A percentile compares a stretch with the other conserved stretches of the same genome.
These are phyloP conservation scores for Crucihimalaya himalaica DNA, from an alignment of 345 rosid species.

Conservation along the genomic window DNA sequence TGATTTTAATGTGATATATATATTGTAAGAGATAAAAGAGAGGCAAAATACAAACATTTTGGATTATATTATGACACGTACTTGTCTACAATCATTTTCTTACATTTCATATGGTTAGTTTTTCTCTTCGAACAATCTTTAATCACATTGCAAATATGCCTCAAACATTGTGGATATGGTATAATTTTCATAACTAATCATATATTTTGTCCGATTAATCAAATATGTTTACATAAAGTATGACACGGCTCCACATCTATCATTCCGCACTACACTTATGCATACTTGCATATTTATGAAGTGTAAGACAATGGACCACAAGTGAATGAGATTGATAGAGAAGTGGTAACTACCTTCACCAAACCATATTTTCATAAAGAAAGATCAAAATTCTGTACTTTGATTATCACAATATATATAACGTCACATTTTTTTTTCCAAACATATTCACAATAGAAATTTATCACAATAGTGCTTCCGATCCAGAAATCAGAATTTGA, in stretches of 20 bases:
- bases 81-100: background rate
- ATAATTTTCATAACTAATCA: background rate
- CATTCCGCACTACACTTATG: constrained; percentile 10
- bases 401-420: background rate
- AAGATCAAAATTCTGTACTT: constrained; percentile 2
- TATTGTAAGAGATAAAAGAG: background rate
- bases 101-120: background rate
- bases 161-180: background rate
- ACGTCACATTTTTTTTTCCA: background rate
- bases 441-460: background rate
- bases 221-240: background rate
- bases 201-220: background rate
- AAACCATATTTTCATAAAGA: constrained; percentile 29
- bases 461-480: too few relatives aligned
- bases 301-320: constrained; percentile 20
- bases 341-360: constrained; percentile 32
- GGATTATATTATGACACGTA: background rate
- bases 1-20: background rate
- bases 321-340: constrained; percentile 23
- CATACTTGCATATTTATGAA: background rate
- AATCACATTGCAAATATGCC: background rate
- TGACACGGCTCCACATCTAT: constrained; percentile 17
- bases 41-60: background rate
- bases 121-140: background rate
- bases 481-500: too few relatives aligned